These are phyloP conservation scores for Margaritispora aquatica DNA, from an alignment of 495 filamentous ascomycete genomes.

Conservation along the genomic window DNA sequence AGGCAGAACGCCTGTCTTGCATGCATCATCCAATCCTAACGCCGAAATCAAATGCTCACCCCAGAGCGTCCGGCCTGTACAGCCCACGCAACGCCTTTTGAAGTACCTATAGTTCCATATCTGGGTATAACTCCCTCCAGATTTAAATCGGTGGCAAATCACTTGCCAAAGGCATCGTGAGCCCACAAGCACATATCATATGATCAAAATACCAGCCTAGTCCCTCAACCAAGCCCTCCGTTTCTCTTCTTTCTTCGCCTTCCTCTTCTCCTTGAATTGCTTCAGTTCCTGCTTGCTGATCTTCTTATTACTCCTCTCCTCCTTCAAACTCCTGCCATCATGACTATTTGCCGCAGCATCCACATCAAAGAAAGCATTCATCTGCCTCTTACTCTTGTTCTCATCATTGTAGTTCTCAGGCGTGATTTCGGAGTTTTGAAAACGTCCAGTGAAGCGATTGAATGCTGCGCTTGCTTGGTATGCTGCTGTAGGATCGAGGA, in stretches of 20 bases:
- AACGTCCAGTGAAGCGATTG: constrained; percentile 89
- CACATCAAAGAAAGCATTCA: constrained; percentile 96
- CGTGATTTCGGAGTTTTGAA: constrained; percentile 56
- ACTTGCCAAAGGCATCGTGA: neutral
- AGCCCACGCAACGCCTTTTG: neutral
- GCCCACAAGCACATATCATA: neutral
- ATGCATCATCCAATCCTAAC: neutral
- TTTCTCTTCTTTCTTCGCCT: constrained; percentile 88
- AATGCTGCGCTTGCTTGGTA: constrained; percentile 71
- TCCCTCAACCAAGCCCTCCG: constrained; percentile 85
- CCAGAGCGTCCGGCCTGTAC: neutral
- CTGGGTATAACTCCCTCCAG: neutral
- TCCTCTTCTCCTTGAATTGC: constrained; percentile 63
- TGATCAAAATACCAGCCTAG: constrained; percentile 30
- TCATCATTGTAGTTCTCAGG: constrained; percentile 82
- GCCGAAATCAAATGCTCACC: neutral
- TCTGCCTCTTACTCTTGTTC: constrained; percentile 80
- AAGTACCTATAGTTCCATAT: neutral
- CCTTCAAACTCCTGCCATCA: constrained; percentile 85
- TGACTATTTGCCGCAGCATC: constrained; percentile 93
- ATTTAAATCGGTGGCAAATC: neutral
- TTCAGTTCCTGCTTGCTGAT: constrained; percentile 76
- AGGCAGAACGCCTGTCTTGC: neutral
- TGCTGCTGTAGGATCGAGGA: constrained; percentile 22
- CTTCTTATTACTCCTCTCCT: constrained; percentile 84